Conservation (phyloP, 164 flowering plant species). For the Amborella trichopoda region DNA sequence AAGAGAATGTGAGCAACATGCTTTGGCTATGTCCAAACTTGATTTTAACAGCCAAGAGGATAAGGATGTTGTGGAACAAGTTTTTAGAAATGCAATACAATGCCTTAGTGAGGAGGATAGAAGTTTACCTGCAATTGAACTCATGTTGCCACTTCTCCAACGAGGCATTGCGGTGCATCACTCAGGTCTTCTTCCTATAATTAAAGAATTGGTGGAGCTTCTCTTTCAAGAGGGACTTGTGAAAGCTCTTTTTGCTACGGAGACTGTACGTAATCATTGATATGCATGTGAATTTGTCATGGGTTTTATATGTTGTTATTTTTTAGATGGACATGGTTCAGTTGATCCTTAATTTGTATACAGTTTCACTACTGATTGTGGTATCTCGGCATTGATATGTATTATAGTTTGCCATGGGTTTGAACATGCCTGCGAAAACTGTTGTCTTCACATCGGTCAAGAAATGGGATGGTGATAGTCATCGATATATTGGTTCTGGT, state of each 20-base stretch:
- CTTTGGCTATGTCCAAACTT: constrained; percentile 95
- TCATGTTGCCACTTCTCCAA: constrained; percentile 90
- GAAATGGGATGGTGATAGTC: constrained; percentile 99
- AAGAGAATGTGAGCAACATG: constrained; percentile 97
- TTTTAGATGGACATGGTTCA: too few relatives aligned
- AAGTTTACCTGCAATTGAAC: constrained; percentile 80
- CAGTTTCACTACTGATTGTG: too few relatives aligned
- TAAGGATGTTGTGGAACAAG: constrained; percentile 75
- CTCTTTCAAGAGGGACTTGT: constrained; percentile 99
- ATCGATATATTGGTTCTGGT: constrained; percentile 89
- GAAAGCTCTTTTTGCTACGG: constrained; percentile 99
- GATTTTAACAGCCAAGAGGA: constrained; percentile 86
- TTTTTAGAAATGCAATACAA: constrained; percentile 61
- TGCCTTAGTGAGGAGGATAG: constrained; percentile 95
- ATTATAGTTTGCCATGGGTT: constrained; percentile 94
- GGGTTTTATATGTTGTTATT: too few relatives aligned
- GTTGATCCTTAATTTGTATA: too few relatives aligned
- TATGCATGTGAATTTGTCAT: too few relatives aligned
- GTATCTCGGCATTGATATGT: too few relatives aligned
- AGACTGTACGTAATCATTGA: too few relatives aligned
- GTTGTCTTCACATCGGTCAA: constrained; percentile 88
- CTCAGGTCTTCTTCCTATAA: constrained; percentile 96
- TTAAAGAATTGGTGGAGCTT: constrained; percentile 94
- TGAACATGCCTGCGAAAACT: constrained; percentile 99
- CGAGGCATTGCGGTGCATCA: constrained; percentile 99